Percentiles rank a stretch among this genome's conserved stretches.
These are phyloP conservation scores for Litchi chinensis DNA, from an alignment of 345 rosid species.

Conservation along the genomic window DNA sequence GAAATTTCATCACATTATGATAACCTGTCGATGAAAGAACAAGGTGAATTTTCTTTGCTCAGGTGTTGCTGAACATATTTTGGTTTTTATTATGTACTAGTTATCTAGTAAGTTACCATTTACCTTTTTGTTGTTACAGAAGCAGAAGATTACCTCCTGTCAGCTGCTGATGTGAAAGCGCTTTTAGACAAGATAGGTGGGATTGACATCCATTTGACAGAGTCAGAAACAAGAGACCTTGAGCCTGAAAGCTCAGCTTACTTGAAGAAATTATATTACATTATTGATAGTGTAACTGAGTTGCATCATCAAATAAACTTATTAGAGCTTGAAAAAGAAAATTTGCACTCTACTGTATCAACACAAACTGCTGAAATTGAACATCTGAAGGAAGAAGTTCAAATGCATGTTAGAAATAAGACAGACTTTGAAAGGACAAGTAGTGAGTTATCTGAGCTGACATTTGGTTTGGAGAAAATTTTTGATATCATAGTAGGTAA, in stretches of 20 bases:
- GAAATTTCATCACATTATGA: constrained; percentile 48
- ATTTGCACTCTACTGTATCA: constrained; percentile 57
- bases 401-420: constrained; percentile 29
- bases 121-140: constrained; percentile 43
- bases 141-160: constrained; percentile 49
- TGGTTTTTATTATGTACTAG: not conserved
- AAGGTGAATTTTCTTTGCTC: constrained; percentile 42
- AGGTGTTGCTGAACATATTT: not conserved
- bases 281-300: constrained; percentile 53
- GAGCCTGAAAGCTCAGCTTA: constrained; percentile 42
- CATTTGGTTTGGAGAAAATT: constrained; percentile 58
- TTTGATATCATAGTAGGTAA: constrained; percentile 45
- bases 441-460: constrained; percentile 51
- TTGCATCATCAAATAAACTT: constrained; percentile 55
- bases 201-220: constrained; percentile 47
- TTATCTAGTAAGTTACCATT: constrained; percentile 6
- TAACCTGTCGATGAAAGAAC: constrained; percentile 44
- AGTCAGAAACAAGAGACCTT: constrained; percentile 35
- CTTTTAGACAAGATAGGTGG: constrained; percentile 59
- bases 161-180: constrained; percentile 50
- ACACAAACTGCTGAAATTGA: constrained; percentile 58
- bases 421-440: constrained; percentile 51
- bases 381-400: constrained; percentile 54
- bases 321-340: constrained; percentile 52
- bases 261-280: constrained; percentile 56